These are phyloP conservation scores for Pyricularia pennisetigena DNA, from an alignment of 2,329 filamentous ascomycete genomes.

Conservation along the genomic window DNA sequence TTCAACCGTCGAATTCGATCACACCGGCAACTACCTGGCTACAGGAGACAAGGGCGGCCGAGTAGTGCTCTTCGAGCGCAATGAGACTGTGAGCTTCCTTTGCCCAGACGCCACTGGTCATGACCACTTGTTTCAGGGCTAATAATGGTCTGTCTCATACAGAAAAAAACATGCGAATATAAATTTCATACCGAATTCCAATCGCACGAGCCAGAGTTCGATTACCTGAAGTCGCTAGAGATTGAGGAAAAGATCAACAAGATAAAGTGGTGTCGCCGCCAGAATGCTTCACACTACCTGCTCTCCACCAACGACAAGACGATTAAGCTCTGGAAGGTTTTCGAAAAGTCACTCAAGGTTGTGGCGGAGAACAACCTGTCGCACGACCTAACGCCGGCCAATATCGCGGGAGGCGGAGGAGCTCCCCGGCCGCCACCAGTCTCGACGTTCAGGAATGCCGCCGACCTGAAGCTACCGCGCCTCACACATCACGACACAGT, in stretches of 20 bases:
- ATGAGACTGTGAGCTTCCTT: conserved; percentile 69
- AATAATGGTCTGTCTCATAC: conserved; percentile 21
- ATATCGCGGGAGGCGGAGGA: conserved; percentile 65
- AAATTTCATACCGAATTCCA: conserved; percentile 99
- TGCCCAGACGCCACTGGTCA: neutral
- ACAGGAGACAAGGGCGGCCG: conserved; percentile 85
- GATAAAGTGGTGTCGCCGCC: conserved; percentile 98
- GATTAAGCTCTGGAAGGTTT: conserved; percentile 99
- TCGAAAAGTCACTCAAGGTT: conserved; percentile 98
- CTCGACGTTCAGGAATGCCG: conserved; percentile 66
- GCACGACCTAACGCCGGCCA: conserved; percentile 77
- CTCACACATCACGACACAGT: conserved; percentile 98
- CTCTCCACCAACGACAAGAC: conserved; percentile 99
- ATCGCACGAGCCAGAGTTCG: conserved; percentile 98
- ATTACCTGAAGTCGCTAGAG: conserved; percentile 97
- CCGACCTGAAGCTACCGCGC: conserved; percentile 84
- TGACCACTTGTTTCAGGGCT: neutral
- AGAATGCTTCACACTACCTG: conserved; percentile 97
- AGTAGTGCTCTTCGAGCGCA: conserved; percentile 81
- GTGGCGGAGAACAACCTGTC: conserved; percentile 98
- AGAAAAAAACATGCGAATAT: conserved; percentile 99
- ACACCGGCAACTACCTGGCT: conserved; percentile 80
- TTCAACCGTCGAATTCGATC: conserved; percentile 83
- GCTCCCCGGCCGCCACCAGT: conserved; percentile 63
- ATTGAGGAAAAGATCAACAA: conserved; percentile 99